Evolutionary conservation across 768 basidiomycete species (phyloP), one percentile per base, ranked within the genome.

Genomic region (Wakefieldia striispora): DNA sequence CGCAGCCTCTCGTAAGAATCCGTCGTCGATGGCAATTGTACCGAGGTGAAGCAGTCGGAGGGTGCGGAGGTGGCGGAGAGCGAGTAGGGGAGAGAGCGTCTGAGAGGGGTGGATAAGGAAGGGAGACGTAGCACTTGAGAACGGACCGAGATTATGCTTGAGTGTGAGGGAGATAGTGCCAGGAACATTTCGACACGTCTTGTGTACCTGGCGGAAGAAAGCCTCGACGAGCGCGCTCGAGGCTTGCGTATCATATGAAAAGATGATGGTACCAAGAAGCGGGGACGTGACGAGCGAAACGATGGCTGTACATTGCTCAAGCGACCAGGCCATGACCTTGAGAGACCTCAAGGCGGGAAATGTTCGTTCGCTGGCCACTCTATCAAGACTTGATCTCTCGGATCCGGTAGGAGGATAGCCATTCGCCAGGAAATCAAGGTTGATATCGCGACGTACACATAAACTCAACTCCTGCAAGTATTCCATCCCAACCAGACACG

Each of bases 231-330:
- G 49, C 11, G 43, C 29, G 21, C 49, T 55, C 11, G 60, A 51
- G 9, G 65, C 63, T 48, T 67, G 66, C 14, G 51, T 35, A 27
- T 67, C 63, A 21, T 67, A 69, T 12, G 55, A 57, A 33, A 69
- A 55, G 16, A 50, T 50, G 50, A 69, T 47, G 11, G 33, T 57
- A 5, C 55, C 54, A 7, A 67, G 59, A 16, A 43, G 47, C 10
- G 60, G 43, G n/a, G 65, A 65, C 13, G 57, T 51, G 43, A 65
- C 45, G 36, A 62, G 49, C 27, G 60, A 53, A 3, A 67, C 3
- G 16, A 68, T 53, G 6, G 59, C 56, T 12, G 59, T 60, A 36
- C 68, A 69, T 45, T 65, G 65, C 3, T 58, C 54, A 13, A 70
- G 68, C 16, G 57, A 54, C 21, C 54, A 21, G 19, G 66, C 56